A percentile compares a stretch with the other conserved stretches of the same genome.
Conservation (phyloP, 176 grass and related monocot genomes). For the Elymus sibiricus region DNA sequence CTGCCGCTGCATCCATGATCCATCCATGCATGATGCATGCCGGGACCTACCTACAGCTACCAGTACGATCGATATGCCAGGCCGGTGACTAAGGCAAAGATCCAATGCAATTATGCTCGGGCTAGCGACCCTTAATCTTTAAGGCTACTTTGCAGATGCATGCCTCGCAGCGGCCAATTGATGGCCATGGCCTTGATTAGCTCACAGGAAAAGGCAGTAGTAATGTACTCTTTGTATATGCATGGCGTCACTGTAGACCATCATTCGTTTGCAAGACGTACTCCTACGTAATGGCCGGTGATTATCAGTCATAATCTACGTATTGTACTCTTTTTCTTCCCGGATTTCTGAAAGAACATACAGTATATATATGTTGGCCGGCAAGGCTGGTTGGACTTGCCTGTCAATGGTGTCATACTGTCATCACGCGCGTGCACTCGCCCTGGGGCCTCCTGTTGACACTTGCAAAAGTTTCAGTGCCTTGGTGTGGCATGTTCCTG, state of each 20-base stretch:
- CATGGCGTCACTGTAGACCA: background rate
- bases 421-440: constrained; percentile 10
- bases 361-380: constrained; percentile 6
- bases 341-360: too few species aligned
- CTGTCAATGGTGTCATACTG: constrained; percentile 8
- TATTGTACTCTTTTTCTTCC: too few species aligned
- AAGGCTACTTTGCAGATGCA: constrained; percentile 16
- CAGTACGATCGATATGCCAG: background rate
- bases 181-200: constrained; percentile 7
- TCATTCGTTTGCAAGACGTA: background rate
- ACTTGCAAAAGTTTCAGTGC: constrained; percentile 30
- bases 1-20: background rate
- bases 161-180: constrained; percentile 23
- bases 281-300: background rate
- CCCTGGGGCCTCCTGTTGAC: constrained; percentile 4
- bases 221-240: background rate
- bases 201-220: background rate
- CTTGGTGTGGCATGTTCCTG: background rate
- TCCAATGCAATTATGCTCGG: background rate
- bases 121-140: constrained; percentile 21
- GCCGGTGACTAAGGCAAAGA: background rate
- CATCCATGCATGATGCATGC: background rate
- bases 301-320: background rate
- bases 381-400: constrained; percentile 25
- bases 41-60: background rate